These are phyloP conservation scores for Backusella luteola DNA, from an alignment of 192 early-diverging fungal genomes.

Conservation along the genomic window DNA sequence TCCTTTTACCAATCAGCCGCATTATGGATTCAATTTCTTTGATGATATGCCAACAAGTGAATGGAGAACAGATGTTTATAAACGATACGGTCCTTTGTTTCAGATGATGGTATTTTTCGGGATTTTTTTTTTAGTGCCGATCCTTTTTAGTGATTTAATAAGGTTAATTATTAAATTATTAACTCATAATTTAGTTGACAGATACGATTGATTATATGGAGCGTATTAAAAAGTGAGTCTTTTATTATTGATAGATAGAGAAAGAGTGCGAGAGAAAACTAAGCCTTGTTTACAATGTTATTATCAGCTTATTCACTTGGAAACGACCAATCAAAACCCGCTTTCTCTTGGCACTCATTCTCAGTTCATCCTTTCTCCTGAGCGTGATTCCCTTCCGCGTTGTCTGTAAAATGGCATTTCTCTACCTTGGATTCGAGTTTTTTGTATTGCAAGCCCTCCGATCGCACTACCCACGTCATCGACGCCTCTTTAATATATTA, in stretches of 20 bases:
- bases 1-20: neutral
- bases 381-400: neutral
- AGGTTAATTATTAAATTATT: neutral
- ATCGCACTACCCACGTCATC: slow-evolving; percentile 45
- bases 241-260: too few relatives aligned
- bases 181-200: slow-evolving; percentile 7
- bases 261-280: too few relatives aligned
- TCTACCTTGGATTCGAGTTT: slow-evolving; percentile 42
- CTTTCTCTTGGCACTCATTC: slow-evolving; percentile 11
- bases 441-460: slow-evolving; percentile 45
- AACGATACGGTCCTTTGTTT: slow-evolving; percentile 17
- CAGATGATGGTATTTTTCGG: slow-evolving; percentile 10
- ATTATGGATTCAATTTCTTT: slow-evolving; percentile 3
- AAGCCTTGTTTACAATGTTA: neutral
- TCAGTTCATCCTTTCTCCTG: neutral
- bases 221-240: slow-evolving; percentile 25
- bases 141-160: neutral
- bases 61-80: slow-evolving; percentile 23
- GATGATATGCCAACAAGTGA: slow-evolving; percentile 14
- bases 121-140: neutral
- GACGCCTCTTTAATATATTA: slow-evolving; percentile 44
- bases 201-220: slow-evolving; percentile 29
- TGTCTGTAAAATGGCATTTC: slow-evolving; percentile 12
- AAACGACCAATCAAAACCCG: slow-evolving; percentile 28
- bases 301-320: slow-evolving; percentile 27